These are phyloP conservation scores for Fusarium protoensiforme DNA, from an alignment of 2,329 filamentous ascomycete species.

Conservation along the genomic window DNA sequence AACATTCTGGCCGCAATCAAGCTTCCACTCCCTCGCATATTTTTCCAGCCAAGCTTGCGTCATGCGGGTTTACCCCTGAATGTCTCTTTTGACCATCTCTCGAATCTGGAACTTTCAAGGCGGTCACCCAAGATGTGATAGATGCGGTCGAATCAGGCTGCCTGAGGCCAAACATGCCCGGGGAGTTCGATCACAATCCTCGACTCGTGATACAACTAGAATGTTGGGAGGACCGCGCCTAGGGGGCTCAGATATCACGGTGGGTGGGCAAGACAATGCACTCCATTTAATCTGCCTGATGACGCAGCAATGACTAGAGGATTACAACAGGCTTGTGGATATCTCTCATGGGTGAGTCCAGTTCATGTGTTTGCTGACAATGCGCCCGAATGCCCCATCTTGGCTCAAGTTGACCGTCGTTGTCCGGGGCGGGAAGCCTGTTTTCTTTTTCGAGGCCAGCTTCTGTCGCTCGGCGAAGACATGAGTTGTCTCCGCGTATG, in stretches of 20 bases:
- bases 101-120: background rate
- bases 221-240: background rate
- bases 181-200: background rate
- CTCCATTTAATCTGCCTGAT: constrained; percentile 10
- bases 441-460: background rate
- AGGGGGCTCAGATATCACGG: background rate
- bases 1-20: background rate
- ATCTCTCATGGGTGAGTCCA: background rate
- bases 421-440: background rate
- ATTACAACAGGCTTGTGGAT: background rate
- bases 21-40: background rate
- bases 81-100: background rate
- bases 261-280: background rate
- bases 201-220: background rate
- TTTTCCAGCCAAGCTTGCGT: background rate
- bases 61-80: constrained; percentile 4
- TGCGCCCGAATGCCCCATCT: background rate
- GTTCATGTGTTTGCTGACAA: background rate
- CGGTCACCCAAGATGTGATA: background rate
- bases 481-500: background rate
- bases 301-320: constrained; percentile 11
- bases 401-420: background rate
- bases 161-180: background rate
- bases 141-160: background rate
- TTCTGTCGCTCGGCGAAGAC: background rate